Evolutionary conservation across 139 green algal species (phyloP).

Genomic region (Tetraselmis chui): DNA sequence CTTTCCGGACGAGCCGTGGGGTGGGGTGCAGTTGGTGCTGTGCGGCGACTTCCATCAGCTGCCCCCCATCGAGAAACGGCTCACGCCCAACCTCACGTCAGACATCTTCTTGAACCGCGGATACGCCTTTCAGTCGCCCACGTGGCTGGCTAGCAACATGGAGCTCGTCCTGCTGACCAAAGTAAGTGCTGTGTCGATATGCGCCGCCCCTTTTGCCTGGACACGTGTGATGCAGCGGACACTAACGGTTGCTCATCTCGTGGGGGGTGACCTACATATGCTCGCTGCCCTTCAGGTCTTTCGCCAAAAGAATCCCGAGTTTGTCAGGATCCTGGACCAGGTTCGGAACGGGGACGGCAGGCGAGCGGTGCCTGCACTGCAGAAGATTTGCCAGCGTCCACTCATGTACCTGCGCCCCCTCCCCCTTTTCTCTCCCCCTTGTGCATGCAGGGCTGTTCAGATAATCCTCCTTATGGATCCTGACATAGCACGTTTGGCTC

Average conservation of each 20-base stretch:
- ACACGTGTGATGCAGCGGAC: too few species aligned
- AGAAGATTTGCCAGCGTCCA: background rate
- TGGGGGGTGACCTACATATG: too few species aligned
- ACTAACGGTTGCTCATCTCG: too few species aligned
- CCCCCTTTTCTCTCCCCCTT: too few species aligned
- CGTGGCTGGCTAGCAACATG: conserved; percentile 40
- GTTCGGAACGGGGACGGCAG: conserved; percentile 30
- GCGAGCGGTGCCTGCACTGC: background rate
- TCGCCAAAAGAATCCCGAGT: conserved; percentile 40
- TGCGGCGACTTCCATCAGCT: conserved; percentile 64
- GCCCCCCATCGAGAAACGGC: conserved; percentile 4
- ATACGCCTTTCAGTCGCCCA: conserved; percentile 54
- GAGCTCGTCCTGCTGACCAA: conserved; percentile 47
- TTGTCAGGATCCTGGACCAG: conserved; percentile 48
- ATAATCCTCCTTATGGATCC: too few species aligned
- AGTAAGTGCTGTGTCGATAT: too few species aligned
- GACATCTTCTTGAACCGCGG: conserved; percentile 56
- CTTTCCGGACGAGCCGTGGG: conserved; percentile 29
- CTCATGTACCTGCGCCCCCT: background rate
- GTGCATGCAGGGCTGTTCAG: too few species aligned
- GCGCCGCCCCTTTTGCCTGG: too few species aligned
- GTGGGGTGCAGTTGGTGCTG: conserved; percentile 60
- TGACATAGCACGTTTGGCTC: too few species aligned
- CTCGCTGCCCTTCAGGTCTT: too few species aligned
- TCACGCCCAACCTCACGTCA: background rate